Evolutionary conservation across 345 rosid genomes (phyloP).

Genomic region (Acer negundo): DNA sequence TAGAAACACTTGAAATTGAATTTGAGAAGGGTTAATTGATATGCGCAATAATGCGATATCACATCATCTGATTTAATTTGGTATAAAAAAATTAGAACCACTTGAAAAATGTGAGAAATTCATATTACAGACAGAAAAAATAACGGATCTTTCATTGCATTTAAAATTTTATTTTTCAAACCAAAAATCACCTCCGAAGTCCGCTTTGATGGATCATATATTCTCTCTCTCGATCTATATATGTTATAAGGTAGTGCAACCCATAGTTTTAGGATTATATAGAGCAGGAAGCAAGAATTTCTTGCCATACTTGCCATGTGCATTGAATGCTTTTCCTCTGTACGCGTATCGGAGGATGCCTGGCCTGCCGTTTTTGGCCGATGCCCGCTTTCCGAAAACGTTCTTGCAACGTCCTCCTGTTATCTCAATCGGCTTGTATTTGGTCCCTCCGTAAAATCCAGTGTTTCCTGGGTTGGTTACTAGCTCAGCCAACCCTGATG

Average conservation of each 20-base stretch:
- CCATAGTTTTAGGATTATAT: constrained; percentile 51
- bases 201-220: background rate
- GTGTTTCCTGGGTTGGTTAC: constrained; percentile 46
- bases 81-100: no score
- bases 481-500: constrained; percentile 50
- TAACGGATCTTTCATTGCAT: background rate
- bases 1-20: no score
- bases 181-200: background rate
- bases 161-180: no score
- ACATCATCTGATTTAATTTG: no score
- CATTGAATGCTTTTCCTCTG: constrained; percentile 53
- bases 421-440: constrained; percentile 26
- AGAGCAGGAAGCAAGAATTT: constrained; percentile 76
- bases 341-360: constrained; percentile 42
- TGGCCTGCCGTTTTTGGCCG: constrained; percentile 46
- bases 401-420: constrained; percentile 41
- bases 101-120: no score
- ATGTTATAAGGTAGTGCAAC: constrained; percentile 41
- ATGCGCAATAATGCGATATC: no score
- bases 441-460: constrained; percentile 30
- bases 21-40: no score
- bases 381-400: constrained; percentile 59
- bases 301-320: constrained; percentile 45
- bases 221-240: background rate
- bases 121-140: background rate